Evolutionary conservation across 1,284 basidiomycete species (phyloP).

Genomic region (Microbotryum saponariae): DNA sequence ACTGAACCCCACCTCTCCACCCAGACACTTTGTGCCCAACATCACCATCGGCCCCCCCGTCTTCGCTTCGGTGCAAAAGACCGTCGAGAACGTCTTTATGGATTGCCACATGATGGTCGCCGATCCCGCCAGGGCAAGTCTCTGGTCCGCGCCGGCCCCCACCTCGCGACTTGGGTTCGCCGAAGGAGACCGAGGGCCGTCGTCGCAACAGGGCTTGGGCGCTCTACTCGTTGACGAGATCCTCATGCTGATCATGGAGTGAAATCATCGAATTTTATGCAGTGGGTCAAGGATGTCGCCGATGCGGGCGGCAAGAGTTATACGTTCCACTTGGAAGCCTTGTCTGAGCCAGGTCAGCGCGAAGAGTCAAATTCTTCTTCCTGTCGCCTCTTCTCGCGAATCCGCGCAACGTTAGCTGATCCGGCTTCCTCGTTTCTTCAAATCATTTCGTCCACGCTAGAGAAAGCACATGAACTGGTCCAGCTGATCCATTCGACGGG

Average conservation of each 20-base stretch:
- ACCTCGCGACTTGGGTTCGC: neutral
- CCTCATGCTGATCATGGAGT: neutral
- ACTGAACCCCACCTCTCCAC: conserved; percentile 5
- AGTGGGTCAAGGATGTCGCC: conserved; percentile 97
- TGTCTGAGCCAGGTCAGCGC: conserved; percentile 54
- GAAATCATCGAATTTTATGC: neutral
- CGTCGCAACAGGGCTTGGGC: neutral
- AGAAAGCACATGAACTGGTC: conserved; percentile 66
- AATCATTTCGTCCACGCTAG: conserved; percentile 43
- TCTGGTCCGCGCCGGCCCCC: neutral
- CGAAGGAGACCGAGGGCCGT: too few species aligned
- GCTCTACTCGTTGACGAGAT: neutral
- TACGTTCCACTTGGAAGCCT: conserved; percentile 93
- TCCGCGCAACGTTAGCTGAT: too few species aligned
- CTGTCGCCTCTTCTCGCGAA: neutral
- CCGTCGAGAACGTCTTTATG: conserved; percentile 94
- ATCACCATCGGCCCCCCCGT: conserved; percentile 89
- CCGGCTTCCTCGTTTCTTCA: neutral
- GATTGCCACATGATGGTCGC: conserved; percentile 99
- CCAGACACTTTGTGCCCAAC: conserved; percentile 94
- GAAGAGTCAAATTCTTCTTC: neutral
- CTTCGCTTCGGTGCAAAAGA: conserved; percentile 76
- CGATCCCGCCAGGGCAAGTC: conserved; percentile 71
- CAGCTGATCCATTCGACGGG: conserved; percentile 60
- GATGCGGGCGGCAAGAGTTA: conserved; percentile 90